phyloP scores from a whole-genome alignment of 352 stramenopile species.

The Phytophthora constricta region DNA sequence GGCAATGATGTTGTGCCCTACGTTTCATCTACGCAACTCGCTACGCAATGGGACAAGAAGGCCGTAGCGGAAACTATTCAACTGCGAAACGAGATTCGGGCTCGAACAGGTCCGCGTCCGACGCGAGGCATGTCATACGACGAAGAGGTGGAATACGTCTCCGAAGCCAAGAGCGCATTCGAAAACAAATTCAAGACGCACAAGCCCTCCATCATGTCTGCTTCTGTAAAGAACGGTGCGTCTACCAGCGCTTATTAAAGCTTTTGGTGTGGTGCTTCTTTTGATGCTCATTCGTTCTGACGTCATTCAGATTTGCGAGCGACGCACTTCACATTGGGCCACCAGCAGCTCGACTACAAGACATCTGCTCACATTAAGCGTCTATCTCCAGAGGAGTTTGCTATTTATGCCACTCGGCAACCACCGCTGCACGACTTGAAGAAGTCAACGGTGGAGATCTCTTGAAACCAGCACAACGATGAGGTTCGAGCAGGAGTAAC shows the following conservation, averaged over 20 bases:
- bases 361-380: slow-evolving; percentile 73
- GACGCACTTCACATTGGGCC: slow-evolving; percentile 75
- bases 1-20: slow-evolving; percentile 59
- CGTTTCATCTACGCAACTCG: slow-evolving; percentile 69
- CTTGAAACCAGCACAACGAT: slow-evolving; percentile 22
- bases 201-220: slow-evolving; percentile 79
- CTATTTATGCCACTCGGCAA: slow-evolving; percentile 51
- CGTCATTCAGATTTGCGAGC: slow-evolving; percentile 64
- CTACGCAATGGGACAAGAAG: slow-evolving; percentile 70
- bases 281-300: slow-evolving; percentile 4
- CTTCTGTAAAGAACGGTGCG: slow-evolving; percentile 77
- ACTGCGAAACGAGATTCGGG: slow-evolving; percentile 71
- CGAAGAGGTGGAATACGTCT: slow-evolving; percentile 82
- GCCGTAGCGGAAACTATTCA: slow-evolving; percentile 62
- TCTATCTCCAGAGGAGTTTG: slow-evolving; percentile 65
- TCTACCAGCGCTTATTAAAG: too few relatives aligned
- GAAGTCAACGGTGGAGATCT: slow-evolving; percentile 78
- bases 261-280: slow-evolving; percentile 10
- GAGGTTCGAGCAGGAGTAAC: not conserved
- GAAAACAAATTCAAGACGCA: slow-evolving; percentile 75
- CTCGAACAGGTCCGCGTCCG: slow-evolving; percentile 57
- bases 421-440: slow-evolving; percentile 65
- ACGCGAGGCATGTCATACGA: slow-evolving; percentile 78
- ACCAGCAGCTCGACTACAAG: slow-evolving; percentile 71
- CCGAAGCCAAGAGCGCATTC: slow-evolving; percentile 72